Evolutionary conservation across 768 basidiomycete species (phyloP).

Genomic region (Sporobolomyces phaffii): DNA sequence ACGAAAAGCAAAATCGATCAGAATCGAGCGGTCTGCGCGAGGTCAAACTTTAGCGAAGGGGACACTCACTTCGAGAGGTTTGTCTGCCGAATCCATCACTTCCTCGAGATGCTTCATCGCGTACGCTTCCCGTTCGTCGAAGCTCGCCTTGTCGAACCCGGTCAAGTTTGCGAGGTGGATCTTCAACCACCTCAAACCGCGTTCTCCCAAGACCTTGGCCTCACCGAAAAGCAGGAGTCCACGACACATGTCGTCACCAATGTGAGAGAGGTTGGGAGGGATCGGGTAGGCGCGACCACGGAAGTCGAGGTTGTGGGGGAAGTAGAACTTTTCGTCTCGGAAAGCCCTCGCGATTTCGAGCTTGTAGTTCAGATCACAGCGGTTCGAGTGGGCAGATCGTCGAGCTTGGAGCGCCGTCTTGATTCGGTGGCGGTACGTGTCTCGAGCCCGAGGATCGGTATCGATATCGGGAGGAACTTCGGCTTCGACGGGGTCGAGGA

Average conservation of each 20-base stretch:
- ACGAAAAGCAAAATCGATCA: slow-evolving; percentile 6
- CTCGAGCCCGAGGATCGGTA: slow-evolving; percentile 56
- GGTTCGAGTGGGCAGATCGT: slow-evolving; percentile 67
- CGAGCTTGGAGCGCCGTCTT: slow-evolving; percentile 24
- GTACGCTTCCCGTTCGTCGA: slow-evolving; percentile 83
- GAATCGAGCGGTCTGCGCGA: not conserved
- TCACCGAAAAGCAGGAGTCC: slow-evolving; percentile 79
- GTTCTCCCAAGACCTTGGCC: slow-evolving; percentile 67
- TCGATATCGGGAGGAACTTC: slow-evolving; percentile 48
- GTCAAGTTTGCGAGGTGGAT: slow-evolving; percentile 89
- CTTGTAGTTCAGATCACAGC: slow-evolving; percentile 92
- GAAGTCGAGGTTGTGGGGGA: slow-evolving; percentile 96
- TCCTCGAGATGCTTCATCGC: slow-evolving; percentile 66
- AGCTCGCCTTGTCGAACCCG: slow-evolving; percentile 89
- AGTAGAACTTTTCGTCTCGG: slow-evolving; percentile 77
- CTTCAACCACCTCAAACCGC: slow-evolving; percentile 87
- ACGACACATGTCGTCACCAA: slow-evolving; percentile 83
- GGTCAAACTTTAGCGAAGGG: not conserved
- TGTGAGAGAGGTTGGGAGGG: slow-evolving; percentile 88
- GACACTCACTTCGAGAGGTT: slow-evolving; percentile 68
- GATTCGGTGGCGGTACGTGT: slow-evolving; percentile 55
- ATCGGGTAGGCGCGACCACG: slow-evolving; percentile 94
- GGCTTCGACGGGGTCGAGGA: slow-evolving; percentile 55
- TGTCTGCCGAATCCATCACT: slow-evolving; percentile 72
- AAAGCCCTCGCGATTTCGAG: slow-evolving; percentile 94